phyloP scores from a whole-genome alignment of 345 rosid species.

The Heritiera littoralis region DNA sequence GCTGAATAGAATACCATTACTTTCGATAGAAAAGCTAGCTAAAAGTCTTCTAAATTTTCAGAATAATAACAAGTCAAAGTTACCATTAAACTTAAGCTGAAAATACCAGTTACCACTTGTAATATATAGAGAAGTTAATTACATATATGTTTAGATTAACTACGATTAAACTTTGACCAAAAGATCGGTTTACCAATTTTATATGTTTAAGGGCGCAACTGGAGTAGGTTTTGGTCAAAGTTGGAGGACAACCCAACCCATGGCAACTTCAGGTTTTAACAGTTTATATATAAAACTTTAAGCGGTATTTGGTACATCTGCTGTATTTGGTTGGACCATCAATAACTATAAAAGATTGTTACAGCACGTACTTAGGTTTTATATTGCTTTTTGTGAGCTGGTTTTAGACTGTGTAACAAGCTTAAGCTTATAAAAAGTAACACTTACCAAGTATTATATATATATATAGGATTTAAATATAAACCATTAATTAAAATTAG shows the following conservation, averaged over 20 bases:
- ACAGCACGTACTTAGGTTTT: slow-evolving; percentile 3
- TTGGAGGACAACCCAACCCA: slow-evolving; percentile 15
- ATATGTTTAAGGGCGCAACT: neutral
- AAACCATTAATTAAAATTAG: neutral
- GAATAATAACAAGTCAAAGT: neutral
- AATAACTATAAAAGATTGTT: neutral
- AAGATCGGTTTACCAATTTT: neutral
- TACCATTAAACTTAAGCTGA: neutral
- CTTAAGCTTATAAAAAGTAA: neutral
- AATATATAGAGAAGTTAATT: neutral
- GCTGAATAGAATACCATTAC: neutral
- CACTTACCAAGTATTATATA: neutral
- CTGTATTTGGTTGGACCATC: neutral
- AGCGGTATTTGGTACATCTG: slow-evolving; percentile 19
- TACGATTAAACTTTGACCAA: neutral
- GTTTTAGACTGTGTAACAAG: neutral
- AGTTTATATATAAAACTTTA: slow-evolving; percentile 1
- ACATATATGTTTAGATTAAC: too few species aligned
- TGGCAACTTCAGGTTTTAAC: neutral
- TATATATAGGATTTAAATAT: too few species aligned
- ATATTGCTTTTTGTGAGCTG: neutral
- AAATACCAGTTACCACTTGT: neutral
- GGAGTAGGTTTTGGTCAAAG: slow-evolving; percentile 7
- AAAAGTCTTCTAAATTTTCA: neutral
- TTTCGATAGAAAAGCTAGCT: slow-evolving; percentile 9